phyloP scores from a whole-genome alignment of 305 asterid species.

The Fraxinus latifolia region DNA sequence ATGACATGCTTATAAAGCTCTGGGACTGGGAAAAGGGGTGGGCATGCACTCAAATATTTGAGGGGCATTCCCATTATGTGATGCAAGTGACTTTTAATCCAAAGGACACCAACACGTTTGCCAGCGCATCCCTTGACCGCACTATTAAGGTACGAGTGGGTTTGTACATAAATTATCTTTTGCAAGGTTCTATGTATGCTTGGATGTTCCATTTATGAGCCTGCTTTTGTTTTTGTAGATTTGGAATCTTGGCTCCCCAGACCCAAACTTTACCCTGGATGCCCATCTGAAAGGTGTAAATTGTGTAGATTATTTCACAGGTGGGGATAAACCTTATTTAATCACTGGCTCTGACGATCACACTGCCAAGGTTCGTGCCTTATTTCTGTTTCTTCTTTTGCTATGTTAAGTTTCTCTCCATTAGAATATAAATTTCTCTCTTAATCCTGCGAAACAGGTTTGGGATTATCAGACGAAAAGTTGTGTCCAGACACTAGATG shows the following conservation, averaged over 20 bases:
- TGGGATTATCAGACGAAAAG: constrained; percentile 68
- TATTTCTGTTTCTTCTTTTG: constrained; percentile 19
- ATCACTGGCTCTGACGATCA: constrained; percentile 72
- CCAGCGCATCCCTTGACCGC: constrained; percentile 75
- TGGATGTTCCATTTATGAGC: constrained; percentile 12
- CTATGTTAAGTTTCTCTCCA: constrained; percentile 8
- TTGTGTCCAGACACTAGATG: constrained; percentile 60
- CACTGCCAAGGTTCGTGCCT: constrained; percentile 55
- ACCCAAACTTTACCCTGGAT: constrained; percentile 58
- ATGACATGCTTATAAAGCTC: constrained; percentile 65
- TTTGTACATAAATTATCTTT: constrained; percentile 10
- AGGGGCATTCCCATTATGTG: constrained; percentile 72
- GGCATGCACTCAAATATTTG: constrained; percentile 60
- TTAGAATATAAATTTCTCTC: constrained; percentile 1
- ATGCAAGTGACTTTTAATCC: constrained; percentile 71
- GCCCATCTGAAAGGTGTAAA: constrained; percentile 69
- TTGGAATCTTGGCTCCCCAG: constrained; percentile 67
- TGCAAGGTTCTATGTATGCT: not conserved
- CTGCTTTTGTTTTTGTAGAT: constrained; percentile 36
- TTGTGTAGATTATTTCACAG: constrained; percentile 64
- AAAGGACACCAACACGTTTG: constrained; percentile 61
- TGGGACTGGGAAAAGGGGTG: constrained; percentile 73
- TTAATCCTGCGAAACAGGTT: constrained; percentile 38
- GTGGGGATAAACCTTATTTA: constrained; percentile 57
- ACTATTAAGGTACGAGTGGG: constrained; percentile 44